A percentile compares a stretch with the other conserved stretches of the same genome.
Conservation (phyloP, 2,329 filamentous ascomycete genomes). For the Stemphylium beticola region DNA sequence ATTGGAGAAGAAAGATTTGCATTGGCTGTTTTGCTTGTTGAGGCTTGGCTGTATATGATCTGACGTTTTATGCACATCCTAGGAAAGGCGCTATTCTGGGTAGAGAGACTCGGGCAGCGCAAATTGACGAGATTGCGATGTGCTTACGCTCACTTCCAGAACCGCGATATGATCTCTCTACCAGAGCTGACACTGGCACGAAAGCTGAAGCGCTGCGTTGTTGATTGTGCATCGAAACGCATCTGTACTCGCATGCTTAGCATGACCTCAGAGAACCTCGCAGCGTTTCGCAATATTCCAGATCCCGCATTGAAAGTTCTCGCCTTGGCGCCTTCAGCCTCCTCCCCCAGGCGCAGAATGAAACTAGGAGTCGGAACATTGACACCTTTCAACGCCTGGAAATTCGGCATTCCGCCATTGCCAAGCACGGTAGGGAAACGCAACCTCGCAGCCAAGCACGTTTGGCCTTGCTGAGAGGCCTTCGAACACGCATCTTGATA, state of each 20-base stretch:
- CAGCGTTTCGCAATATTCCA: neutral
- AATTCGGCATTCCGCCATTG: conserved; percentile 8
- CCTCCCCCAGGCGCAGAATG: conserved; percentile 17
- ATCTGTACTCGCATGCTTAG: too few relatives aligned
- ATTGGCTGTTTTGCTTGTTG: conserved; percentile 30
- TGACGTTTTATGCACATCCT: conserved; percentile 17
- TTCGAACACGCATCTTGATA: conserved; percentile 21
- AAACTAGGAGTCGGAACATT: conserved; percentile 23
- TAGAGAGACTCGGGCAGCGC: too few relatives aligned
- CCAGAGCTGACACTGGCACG: too few relatives aligned
- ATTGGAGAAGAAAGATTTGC: conserved; percentile 3
- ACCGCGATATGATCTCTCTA: too few relatives aligned
- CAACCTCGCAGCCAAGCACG: conserved; percentile 31
- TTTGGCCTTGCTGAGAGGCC: conserved; percentile 17
- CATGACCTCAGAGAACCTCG: too few relatives aligned
- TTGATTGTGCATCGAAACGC: too few relatives aligned
- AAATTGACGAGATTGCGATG: conserved; percentile 16
- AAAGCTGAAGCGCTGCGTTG: too few relatives aligned
- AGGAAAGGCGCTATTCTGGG: neutral
- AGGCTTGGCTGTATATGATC: conserved; percentile 32
- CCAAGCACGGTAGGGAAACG: conserved; percentile 29
- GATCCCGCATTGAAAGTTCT: conserved; percentile 19
- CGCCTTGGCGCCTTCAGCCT: conserved; percentile 28
- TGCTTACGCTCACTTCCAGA: too few relatives aligned
- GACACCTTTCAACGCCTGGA: conserved; percentile 17